A percentile compares a stretch with the other conserved stretches of the same genome.
phyloP scores from a whole-genome alignment of 192 early-diverging fungal genomes.

The Coemansia sp. region DNA sequence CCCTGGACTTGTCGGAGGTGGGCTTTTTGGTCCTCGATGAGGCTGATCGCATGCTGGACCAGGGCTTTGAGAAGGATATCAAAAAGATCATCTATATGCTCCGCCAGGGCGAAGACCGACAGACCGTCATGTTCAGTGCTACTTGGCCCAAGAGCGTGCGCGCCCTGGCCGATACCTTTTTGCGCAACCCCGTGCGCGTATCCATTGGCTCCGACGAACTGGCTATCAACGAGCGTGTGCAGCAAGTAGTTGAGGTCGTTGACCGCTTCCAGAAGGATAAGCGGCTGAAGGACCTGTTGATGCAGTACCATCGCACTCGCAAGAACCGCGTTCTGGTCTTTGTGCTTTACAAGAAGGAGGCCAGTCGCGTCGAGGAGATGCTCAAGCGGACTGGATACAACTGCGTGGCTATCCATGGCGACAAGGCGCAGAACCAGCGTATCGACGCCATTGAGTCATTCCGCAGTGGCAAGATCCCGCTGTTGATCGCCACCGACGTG shows the following conservation, averaged over 20 bases:
- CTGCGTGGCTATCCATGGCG: slow-evolving; percentile 86
- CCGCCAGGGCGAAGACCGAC: slow-evolving; percentile 67
- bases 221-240: slow-evolving; percentile 79
- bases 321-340: slow-evolving; percentile 92
- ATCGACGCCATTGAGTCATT: slow-evolving; percentile 77
- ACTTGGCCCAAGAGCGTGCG: slow-evolving; percentile 93
- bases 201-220: slow-evolving; percentile 89
- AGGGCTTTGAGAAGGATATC: slow-evolving; percentile 90
- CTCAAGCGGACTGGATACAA: slow-evolving; percentile 76
- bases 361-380: slow-evolving; percentile 71
- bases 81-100: slow-evolving; percentile 77
- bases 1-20: slow-evolving; percentile 74
- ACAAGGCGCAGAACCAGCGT: slow-evolving; percentile 83
- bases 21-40: slow-evolving; percentile 93
- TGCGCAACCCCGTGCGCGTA: slow-evolving; percentile 73
- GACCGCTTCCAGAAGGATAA: slow-evolving; percentile 75
- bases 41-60: slow-evolving; percentile 97
- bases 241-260: slow-evolving; percentile 88
- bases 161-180: slow-evolving; percentile 79
- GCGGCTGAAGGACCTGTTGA: slow-evolving; percentile 71
- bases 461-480: slow-evolving; percentile 73
- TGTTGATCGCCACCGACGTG: slow-evolving; percentile 94
- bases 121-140: slow-evolving; percentile 95
- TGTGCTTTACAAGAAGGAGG: slow-evolving; percentile 97
- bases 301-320: slow-evolving; percentile 78